Conservation (phyloP, 495 filamentous ascomycete genomes). For the Antarctomyces pellizariae region DNA sequence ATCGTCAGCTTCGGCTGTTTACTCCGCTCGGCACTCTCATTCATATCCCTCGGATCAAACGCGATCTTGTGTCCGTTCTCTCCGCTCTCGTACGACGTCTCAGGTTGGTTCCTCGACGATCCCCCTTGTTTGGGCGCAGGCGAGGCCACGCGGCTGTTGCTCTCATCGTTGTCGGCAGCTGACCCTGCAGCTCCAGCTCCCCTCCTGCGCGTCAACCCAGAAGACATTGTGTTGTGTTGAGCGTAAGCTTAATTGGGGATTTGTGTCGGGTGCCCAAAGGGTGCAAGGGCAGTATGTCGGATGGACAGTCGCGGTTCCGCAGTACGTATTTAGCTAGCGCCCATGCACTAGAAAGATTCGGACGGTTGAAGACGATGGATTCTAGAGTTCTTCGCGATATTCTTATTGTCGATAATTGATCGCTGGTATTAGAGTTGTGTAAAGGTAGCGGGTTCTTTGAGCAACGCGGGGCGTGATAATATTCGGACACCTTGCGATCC, state of each 20-base stretch:
- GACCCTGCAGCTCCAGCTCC: conserved; percentile 35
- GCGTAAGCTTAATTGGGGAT: conserved; percentile 1
- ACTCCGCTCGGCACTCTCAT: conserved; percentile 84
- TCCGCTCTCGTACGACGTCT: conserved; percentile 76
- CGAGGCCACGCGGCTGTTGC: conserved; percentile 43
- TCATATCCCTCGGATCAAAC: conserved; percentile 91
- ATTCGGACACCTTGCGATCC: too few relatives aligned
- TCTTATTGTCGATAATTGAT: too few relatives aligned
- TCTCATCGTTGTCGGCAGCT: conserved; percentile 28
- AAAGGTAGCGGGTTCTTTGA: too few relatives aligned
- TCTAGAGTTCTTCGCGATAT: too few relatives aligned
- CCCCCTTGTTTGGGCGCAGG: conserved; percentile 32
- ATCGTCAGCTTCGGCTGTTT: conserved; percentile 95
- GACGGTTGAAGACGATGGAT: too few relatives aligned
- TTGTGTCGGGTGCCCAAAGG: conserved; percentile 3
- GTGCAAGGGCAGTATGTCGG: too few relatives aligned
- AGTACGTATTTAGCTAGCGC: too few relatives aligned
- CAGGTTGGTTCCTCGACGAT: conserved; percentile 43
- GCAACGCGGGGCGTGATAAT: too few relatives aligned
- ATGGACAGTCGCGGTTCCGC: too few relatives aligned
- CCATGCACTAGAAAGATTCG: too few relatives aligned
- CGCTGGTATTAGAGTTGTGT: too few relatives aligned
- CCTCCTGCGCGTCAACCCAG: conserved; percentile 58
- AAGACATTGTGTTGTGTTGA: conserved; percentile 27
- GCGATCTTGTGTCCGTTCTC: conserved; percentile 98